Evolutionary conservation across 1,284 basidiomycete genomes (phyloP).

Genomic region (Cryptococcus amylolentus): DNA sequence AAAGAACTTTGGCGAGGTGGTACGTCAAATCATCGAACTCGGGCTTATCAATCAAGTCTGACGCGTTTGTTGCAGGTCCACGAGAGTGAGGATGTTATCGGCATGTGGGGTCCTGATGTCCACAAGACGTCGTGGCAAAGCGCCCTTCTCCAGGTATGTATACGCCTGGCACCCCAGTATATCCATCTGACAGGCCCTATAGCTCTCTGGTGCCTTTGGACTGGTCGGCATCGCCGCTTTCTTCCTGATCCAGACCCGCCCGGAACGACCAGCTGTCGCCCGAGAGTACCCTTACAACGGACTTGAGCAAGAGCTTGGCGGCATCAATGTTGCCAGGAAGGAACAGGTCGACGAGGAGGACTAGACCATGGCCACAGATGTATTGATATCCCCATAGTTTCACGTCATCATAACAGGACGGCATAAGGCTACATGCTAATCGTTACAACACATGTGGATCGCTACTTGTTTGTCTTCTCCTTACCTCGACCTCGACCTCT

Average conservation of each 20-base stretch:
- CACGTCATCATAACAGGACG: neutral
- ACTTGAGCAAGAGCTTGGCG: slow-evolving; percentile 45
- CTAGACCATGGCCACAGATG: neutral
- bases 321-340: slow-evolving; percentile 23
- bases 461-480: slow-evolving; percentile 1
- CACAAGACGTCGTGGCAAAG: slow-evolving; percentile 35
- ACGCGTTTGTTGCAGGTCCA: slow-evolving; percentile 58
- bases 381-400: neutral
- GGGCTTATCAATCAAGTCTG: neutral
- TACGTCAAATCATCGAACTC: slow-evolving; percentile 47
- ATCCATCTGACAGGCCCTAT: neutral
- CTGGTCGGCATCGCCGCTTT: slow-evolving; percentile 36
- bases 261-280: slow-evolving; percentile 32
- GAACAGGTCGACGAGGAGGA: slow-evolving; percentile 42
- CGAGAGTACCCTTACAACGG: slow-evolving; percentile 47
- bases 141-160: slow-evolving; percentile 34
- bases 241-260: slow-evolving; percentile 27
- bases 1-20: slow-evolving; percentile 79
- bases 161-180: neutral
- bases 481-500: slow-evolving; percentile 7
- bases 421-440: slow-evolving; percentile 3
- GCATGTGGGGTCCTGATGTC: slow-evolving; percentile 84
- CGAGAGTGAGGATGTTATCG: slow-evolving; percentile 74
- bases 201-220: slow-evolving; percentile 35
- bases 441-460: slow-evolving; percentile 5